A percentile compares a stretch with the other conserved stretches of the same genome.
These are phyloP conservation scores for Ceratocystis diversiconidia DNA, from an alignment of 2,329 filamentous ascomycete species.

Conservation along the genomic window DNA sequence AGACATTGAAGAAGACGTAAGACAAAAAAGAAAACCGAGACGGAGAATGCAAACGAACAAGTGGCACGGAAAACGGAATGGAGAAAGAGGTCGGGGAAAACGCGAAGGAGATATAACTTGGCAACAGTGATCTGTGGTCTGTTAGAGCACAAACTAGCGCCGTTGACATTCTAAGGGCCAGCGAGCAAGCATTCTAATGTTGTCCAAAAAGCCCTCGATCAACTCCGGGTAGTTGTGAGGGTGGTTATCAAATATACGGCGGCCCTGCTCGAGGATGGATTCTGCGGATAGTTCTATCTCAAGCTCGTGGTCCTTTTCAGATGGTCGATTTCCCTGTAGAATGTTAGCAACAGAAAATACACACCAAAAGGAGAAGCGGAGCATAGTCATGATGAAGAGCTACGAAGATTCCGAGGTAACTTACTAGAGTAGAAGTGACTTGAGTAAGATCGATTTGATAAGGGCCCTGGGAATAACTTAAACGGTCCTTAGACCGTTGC, in stretches of 20 bases:
- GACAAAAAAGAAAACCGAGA: slow-evolving; percentile 6
- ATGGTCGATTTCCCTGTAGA: slow-evolving; percentile 27
- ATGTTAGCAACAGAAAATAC: not conserved
- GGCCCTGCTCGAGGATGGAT: slow-evolving; percentile 52
- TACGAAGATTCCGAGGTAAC: slow-evolving; percentile 20
- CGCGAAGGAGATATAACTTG: not conserved
- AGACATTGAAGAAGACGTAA: not conserved
- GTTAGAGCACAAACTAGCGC: not conserved
- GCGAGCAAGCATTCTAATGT: slow-evolving; percentile 47
- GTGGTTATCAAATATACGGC: slow-evolving; percentile 36
- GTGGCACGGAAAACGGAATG: not conserved
- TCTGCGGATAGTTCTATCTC: slow-evolving; percentile 60
- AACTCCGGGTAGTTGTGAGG: slow-evolving; percentile 50
- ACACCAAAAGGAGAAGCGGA: not conserved
- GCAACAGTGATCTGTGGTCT: not conserved
- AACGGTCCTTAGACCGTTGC: slow-evolving; percentile 65
- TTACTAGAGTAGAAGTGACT: slow-evolving; percentile 45
- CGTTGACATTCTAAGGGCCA: not conserved
- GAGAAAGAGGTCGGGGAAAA: not conserved
- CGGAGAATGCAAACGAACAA: not conserved
- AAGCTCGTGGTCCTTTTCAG: slow-evolving; percentile 61
- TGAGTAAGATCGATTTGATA: slow-evolving; percentile 92
- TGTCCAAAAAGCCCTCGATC: slow-evolving; percentile 62
- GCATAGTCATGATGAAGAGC: not conserved
- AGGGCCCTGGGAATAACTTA: slow-evolving; percentile 77